Conservation (phyloP, 75 land plant genomes). For the Adiantum capillusveneris region DNA sequence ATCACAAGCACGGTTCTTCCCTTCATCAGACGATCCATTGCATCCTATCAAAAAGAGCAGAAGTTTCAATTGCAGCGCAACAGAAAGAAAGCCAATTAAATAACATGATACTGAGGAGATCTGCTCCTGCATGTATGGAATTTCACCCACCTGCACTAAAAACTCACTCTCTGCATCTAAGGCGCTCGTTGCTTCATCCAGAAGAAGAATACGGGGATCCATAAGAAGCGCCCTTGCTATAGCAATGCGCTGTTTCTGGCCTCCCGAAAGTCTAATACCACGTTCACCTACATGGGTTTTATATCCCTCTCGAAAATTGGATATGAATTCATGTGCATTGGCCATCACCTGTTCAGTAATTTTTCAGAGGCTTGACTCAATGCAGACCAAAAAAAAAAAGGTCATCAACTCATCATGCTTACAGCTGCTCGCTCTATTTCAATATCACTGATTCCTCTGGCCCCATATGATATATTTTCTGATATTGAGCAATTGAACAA, state of each 20-base stretch:
- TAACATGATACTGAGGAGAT: too few relatives aligned
- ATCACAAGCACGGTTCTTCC: slow-evolving; percentile 96
- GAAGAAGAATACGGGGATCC: slow-evolving; percentile 77
- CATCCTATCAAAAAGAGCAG: slow-evolving; percentile 61
- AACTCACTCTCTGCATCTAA: slow-evolving; percentile 98
- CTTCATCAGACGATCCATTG: slow-evolving; percentile 97
- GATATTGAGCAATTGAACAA: slow-evolving; percentile 90
- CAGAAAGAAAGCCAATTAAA: too few relatives aligned
- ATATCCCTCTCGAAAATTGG: slow-evolving; percentile 83
- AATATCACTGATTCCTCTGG: slow-evolving; percentile 43
- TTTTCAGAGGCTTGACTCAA: neutral
- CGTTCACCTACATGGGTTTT: slow-evolving; percentile 91
- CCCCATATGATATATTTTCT: slow-evolving; percentile 92
- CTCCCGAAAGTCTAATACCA: slow-evolving; percentile 93
- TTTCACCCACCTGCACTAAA: slow-evolving; percentile 97
- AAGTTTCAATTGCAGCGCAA: too few relatives aligned
- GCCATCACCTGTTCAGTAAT: slow-evolving; percentile 66
- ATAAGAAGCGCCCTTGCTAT: slow-evolving; percentile 95
- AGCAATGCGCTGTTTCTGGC: slow-evolving; percentile 95
- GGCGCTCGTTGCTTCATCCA: slow-evolving; percentile 99
- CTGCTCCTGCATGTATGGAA: too few relatives aligned
- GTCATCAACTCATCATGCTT: slow-evolving; percentile 16
- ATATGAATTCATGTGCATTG: slow-evolving; percentile 95
- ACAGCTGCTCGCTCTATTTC: slow-evolving; percentile 91
- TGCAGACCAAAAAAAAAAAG: neutral